Conservation (phyloP, 495 filamentous ascomycete genomes). For the Aspergillus saccharolyticus region DNA sequence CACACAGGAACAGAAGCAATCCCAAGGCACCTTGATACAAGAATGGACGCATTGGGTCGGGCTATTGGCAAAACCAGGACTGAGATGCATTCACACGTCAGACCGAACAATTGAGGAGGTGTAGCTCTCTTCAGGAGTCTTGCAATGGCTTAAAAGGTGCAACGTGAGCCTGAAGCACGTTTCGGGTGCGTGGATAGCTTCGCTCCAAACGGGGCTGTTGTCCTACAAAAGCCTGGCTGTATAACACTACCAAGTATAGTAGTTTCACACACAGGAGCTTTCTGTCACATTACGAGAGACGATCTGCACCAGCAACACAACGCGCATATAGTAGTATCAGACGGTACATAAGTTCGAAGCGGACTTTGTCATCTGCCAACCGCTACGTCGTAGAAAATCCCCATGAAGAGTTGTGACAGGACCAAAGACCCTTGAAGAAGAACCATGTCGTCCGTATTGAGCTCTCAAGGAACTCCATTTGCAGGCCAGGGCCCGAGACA, state of each 20-base stretch:
- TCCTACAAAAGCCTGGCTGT: neutral
- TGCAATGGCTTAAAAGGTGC: neutral
- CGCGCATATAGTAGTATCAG: too few relatives aligned
- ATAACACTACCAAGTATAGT: neutral
- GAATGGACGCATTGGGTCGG: neutral
- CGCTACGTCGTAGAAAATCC: too few relatives aligned
- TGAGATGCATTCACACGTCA: neutral
- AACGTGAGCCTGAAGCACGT: neutral
- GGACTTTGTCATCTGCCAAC: too few relatives aligned
- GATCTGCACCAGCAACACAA: too few relatives aligned
- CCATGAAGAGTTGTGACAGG: too few relatives aligned
- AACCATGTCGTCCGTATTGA: too few relatives aligned
- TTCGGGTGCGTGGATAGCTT: neutral
- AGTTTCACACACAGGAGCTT: neutral
- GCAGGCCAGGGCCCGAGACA: too few relatives aligned
- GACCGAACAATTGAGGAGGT: neutral
- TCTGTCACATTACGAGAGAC: neutral
- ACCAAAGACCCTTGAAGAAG: too few relatives aligned
- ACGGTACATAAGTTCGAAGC: too few relatives aligned
- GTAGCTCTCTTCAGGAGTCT: neutral
- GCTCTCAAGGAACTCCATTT: too few relatives aligned
- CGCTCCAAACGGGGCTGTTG: neutral
- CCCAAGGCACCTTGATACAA: neutral
- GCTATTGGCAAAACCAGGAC: neutral
- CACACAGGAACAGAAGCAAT: neutral